Base-by-base conservation (phyloP, 139 green algal genomes). In the Klebsormidium nitens region DNA sequence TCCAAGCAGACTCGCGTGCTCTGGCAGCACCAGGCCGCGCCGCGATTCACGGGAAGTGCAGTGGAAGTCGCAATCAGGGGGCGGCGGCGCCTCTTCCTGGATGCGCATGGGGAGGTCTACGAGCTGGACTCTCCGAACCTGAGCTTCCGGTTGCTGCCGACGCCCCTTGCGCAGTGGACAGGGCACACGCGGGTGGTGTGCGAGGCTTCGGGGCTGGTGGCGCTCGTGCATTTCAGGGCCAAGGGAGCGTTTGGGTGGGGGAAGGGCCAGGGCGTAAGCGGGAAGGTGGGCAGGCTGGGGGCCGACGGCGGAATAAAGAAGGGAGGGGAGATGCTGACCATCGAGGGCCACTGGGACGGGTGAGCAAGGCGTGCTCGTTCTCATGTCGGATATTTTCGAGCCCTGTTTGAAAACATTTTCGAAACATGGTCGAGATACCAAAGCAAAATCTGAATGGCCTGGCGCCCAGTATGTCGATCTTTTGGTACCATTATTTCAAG, bases 51-150 rank as follows among this genome's bases (percentile, higher is more conserved):
- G 4, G 62, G 62, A 14, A 52, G 56, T 36, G 59, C 17, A 67
- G 59, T 67, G 8, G 59, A 36, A 44, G 59, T 44, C 36, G 59
- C 34, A 26, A 44, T 67, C 5, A 5, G 17, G 4, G 59, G 59
- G 4, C n/a, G 29, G 36, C 59, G 59, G 6, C 39, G 6, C 8
- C 59, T 67, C 5, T 67, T 36, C 42, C 59, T 67, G 11, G 8
- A 67, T 67, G 36, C 26, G 11, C 32, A 67, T 62, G 29, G 32
- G 4, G 59, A 67, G 42, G 42, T 46, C 5, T 67, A 67, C 42
- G 59, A 67, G 11, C 29, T 67, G 36, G 40, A 4, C 5, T 67
- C 29, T 31, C 59, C 59, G 6, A 26, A 31, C 5, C 17, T 67
- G 4, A 11, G 36, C 8, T 67, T 67, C 6, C 59, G 42, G 5